These are phyloP conservation scores for Exophiala sideris DNA, from an alignment of 2,329 filamentous ascomycete species.

Conservation along the genomic window DNA sequence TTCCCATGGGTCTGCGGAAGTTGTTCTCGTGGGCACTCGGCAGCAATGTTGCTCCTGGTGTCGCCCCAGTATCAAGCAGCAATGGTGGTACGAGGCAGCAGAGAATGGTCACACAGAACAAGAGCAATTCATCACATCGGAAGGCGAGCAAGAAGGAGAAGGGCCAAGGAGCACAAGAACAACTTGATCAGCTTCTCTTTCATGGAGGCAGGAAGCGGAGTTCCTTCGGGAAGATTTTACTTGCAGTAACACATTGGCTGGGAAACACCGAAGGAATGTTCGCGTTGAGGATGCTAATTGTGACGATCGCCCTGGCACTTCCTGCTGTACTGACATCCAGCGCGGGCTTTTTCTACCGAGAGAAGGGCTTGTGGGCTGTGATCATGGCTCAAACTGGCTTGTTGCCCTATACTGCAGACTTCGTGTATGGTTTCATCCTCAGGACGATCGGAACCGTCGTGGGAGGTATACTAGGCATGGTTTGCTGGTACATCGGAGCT, in stretches of 20 bases:
- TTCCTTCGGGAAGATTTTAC: constrained; percentile 11
- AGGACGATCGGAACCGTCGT: constrained; percentile 45
- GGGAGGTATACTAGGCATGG: constrained; percentile 47
- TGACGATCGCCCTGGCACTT: constrained; percentile 45
- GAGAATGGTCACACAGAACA: too few species aligned
- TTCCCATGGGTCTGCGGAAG: constrained; percentile 41
- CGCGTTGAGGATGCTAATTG: constrained; percentile 47
- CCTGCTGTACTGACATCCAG: constrained; percentile 42
- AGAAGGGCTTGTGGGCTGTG: constrained; percentile 53
- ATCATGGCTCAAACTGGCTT: constrained; percentile 52
- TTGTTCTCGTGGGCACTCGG: constrained; percentile 40
- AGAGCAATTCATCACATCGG: too few species aligned
- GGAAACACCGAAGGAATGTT: constrained; percentile 45
- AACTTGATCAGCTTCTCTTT: too few species aligned
- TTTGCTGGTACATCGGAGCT: constrained; percentile 53
- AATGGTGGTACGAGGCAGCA: too few species aligned
- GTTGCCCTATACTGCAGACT: constrained; percentile 51
- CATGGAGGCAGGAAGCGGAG: too few species aligned
- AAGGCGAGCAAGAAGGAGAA: too few species aligned
- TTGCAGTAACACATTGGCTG: constrained; percentile 41
- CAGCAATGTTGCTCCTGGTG: too few species aligned
- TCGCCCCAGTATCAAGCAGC: too few species aligned
- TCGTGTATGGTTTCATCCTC: constrained; percentile 45
- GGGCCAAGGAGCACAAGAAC: too few species aligned
- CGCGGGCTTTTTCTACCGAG: constrained; percentile 51